Base-by-base conservation (phyloP, 345 rosid genomes). In the Lagerstroemia speciosa region DNA sequence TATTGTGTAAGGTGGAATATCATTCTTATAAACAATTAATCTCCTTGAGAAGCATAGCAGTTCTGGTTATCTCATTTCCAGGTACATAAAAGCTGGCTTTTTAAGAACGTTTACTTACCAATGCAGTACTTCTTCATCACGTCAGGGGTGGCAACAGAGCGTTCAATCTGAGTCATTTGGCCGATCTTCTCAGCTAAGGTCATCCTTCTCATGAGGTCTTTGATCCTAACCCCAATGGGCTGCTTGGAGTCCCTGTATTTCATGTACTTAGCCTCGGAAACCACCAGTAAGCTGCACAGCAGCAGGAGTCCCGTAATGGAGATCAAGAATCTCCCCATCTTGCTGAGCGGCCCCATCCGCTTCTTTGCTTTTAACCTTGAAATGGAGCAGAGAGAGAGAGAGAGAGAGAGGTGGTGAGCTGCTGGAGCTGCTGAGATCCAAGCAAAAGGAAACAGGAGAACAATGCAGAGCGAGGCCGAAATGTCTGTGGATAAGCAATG, bases 101-200 rank as follows among this genome's bases (percentile, higher is more conserved):
- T 6, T 48, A 19, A 48, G 9, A 48, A 19, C 5, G 55, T 30
- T 58, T 27, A 27, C 34, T 76, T 71, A 92, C 98, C 98, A 48
- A 93, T 91, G 85, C 79, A 75, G 75, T 89, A 81, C 11, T 85
- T 74, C 69, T 82, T 80, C 89, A 93, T 86, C 65, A 77, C 84
- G 19, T 77, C 64, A 15, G 82, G 40, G 15, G 83, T 68, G 11
- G 80, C 82, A 22, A 80, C 82, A 0, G 0, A 22, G 43, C 78
- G 89, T 6, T 83, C 85, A 19, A 83, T 26, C 65, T 81, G 87
- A 20, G 67, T 58, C 87, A 84, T 84, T 46, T 84, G 83, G 33
- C 87, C 85, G 19, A 84, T 79, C 74, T 84, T 84, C 58, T 84
- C 85, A 4, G 67, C 73, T 1, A 84, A 50, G 0, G 82, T 79